A percentile compares a stretch with the other conserved stretches of the same genome.
Evolutionary conservation across 2,329 filamentous ascomycete genomes (phyloP).

Genomic region (Colletotrichum noveboracense): DNA sequence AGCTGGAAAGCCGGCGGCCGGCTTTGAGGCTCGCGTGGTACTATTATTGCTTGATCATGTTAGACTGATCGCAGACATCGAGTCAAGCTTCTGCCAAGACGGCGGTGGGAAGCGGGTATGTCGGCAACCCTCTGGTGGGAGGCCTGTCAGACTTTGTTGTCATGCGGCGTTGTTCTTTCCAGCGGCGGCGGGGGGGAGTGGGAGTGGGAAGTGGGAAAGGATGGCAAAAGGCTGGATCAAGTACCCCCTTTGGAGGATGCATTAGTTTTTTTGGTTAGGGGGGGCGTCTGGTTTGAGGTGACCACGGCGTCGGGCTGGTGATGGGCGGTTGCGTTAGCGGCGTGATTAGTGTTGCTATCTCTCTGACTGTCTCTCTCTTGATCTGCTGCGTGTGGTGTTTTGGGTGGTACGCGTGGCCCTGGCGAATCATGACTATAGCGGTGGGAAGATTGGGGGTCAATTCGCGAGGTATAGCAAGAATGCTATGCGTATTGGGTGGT

Average conservation of each 20-base stretch:
- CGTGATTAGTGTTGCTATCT: neutral
- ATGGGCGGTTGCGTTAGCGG: neutral
- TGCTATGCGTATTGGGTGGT: neutral
- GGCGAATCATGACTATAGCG: neutral
- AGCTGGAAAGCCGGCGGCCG: neutral
- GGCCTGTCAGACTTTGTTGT: neutral
- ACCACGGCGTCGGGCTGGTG: neutral
- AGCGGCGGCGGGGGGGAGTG: neutral
- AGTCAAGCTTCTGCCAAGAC: constrained; percentile 22
- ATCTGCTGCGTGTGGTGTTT: neutral
- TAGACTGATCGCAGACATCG: neutral
- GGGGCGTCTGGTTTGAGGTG: neutral
- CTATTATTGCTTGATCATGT: neutral
- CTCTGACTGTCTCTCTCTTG: neutral
- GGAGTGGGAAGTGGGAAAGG: neutral
- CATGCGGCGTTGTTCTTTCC: neutral
- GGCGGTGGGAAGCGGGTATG: constrained; percentile 11
- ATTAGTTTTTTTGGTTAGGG: neutral
- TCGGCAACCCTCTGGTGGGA: constrained; percentile 1
- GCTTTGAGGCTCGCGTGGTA: neutral
- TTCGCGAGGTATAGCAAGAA: neutral
- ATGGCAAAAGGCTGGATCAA: neutral
- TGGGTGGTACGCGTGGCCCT: neutral
- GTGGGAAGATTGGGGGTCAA: neutral
- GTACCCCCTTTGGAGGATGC: neutral